Evolutionary conservation across 345 rosid species (phyloP).

Genomic region (Gossypium ekmanianum): DNA sequence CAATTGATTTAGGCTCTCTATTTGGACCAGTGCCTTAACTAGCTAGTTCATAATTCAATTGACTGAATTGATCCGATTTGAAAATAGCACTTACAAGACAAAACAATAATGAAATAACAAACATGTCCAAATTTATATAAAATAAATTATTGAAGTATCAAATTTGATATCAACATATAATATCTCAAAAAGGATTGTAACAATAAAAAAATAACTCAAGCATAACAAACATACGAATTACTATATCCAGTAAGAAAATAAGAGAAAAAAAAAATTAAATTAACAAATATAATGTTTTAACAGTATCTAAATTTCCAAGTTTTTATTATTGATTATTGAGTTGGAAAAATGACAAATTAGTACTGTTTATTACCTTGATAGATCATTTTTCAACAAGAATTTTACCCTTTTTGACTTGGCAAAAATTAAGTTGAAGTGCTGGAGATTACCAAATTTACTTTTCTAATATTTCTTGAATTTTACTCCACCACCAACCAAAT

Average conservation of each 20-base stretch:
- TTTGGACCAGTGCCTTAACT: no score
- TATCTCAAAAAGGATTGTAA: no score
- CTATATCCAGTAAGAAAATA: neutral
- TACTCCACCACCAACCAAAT: neutral
- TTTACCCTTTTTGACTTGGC: neutral
- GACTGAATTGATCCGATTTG: no score
- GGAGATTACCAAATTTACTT: neutral
- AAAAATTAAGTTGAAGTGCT: neutral
- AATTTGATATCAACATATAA: no score
- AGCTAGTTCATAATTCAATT: no score
- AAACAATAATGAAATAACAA: no score
- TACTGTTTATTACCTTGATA: neutral
- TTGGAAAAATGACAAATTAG: neutral
- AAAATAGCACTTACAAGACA: no score
- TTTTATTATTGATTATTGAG: neutral
- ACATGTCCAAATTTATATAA: no score
- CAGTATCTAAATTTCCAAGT: neutral
- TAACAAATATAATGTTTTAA: neutral
- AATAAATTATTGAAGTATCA: no score
- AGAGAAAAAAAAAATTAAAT: neutral
- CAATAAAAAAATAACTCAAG: no score
- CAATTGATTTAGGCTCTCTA: no score
- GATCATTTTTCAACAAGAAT: neutral
- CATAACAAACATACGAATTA: no score
- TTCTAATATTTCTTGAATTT: neutral